A percentile compares a stretch with the other conserved stretches of the same genome.
Evolutionary conservation across 768 basidiomycete species (phyloP).

Genomic region (Boletus pseudo-olivaceus): DNA sequence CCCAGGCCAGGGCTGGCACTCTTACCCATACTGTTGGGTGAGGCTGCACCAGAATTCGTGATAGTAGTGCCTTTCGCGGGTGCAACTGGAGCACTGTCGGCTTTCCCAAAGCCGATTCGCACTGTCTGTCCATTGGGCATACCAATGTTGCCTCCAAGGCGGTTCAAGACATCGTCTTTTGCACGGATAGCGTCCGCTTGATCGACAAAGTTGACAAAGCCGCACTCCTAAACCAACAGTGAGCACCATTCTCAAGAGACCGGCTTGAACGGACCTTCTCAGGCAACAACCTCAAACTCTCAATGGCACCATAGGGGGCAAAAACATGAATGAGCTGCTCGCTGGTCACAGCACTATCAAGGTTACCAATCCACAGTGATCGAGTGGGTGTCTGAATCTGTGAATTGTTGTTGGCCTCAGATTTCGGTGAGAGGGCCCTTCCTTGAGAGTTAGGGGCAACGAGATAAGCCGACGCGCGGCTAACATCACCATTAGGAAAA

Average conservation of each 20-base stretch:
- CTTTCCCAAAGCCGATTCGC: constrained; percentile 97
- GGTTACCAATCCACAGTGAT: constrained; percentile 97
- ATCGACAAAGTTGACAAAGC: constrained; percentile 98
- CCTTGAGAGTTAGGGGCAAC: constrained; percentile 65
- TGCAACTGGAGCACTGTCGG: constrained; percentile 91
- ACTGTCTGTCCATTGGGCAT: constrained; percentile 96
- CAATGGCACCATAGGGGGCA: constrained; percentile 95
- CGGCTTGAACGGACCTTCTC: constrained; percentile 70
- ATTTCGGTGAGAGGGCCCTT: constrained; percentile 80
- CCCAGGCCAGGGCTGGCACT: constrained; percentile 53
- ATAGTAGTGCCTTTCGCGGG: constrained; percentile 72
- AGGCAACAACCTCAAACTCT: constrained; percentile 89
- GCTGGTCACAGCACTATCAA: constrained; percentile 91
- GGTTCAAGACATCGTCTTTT: constrained; percentile 95
- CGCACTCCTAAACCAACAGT: constrained; percentile 74
- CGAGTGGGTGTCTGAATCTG: constrained; percentile 93
- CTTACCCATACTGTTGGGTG: constrained; percentile 53
- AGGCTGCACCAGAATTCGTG: constrained; percentile 61
- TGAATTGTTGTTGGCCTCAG: constrained; percentile 57
- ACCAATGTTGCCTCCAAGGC: constrained; percentile 89
- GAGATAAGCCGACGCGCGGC: constrained; percentile 64
- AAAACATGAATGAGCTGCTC: constrained; percentile 95
- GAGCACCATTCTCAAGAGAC: constrained; percentile 10
- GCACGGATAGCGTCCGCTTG: constrained; percentile 94
- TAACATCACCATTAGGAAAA: constrained; percentile 62